phyloP scores from a whole-genome alignment of 164 flowering plant genomes.

The Umbilicus rupestris region DNA sequence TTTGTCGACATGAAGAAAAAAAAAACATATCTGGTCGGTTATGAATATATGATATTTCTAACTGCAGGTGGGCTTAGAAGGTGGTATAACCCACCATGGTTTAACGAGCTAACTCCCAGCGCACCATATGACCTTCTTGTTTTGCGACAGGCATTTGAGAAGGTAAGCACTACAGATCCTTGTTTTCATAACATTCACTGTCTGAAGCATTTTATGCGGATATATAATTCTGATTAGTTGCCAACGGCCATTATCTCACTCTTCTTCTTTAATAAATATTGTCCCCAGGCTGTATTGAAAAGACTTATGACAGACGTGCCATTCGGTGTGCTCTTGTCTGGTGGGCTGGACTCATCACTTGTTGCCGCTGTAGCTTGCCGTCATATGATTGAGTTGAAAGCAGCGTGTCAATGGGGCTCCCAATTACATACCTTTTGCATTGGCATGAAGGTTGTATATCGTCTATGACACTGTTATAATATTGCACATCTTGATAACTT shows the following conservation, averaged over 20 bases:
- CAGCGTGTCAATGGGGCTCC: slow-evolving; percentile 86
- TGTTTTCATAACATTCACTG: not conserved
- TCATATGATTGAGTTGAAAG: slow-evolving; percentile 51
- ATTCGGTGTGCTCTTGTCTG: slow-evolving; percentile 93
- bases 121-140: slow-evolving; percentile 66
- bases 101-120: slow-evolving; percentile 53
- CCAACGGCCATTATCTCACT: no score
- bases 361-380: slow-evolving; percentile 95
- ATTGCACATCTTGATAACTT: not conserved
- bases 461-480: not conserved
- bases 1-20: not conserved
- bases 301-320: slow-evolving; percentile 98
- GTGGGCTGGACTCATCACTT: slow-evolving; percentile 94
- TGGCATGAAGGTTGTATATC: slow-evolving; percentile 64
- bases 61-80: slow-evolving; percentile 68
- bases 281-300: slow-evolving; percentile 96
- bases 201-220: not conserved
- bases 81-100: slow-evolving; percentile 96
- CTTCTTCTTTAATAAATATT: no score
- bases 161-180: slow-evolving; percentile 28
- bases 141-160: slow-evolving; percentile 74
- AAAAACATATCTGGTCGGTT: not conserved
- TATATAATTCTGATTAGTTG: no score
- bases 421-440: slow-evolving; percentile 85
- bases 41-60: not conserved